Evolutionary conservation across 495 filamentous ascomycete genomes (phyloP).

Genomic region (Penicillium fimorum): DNA sequence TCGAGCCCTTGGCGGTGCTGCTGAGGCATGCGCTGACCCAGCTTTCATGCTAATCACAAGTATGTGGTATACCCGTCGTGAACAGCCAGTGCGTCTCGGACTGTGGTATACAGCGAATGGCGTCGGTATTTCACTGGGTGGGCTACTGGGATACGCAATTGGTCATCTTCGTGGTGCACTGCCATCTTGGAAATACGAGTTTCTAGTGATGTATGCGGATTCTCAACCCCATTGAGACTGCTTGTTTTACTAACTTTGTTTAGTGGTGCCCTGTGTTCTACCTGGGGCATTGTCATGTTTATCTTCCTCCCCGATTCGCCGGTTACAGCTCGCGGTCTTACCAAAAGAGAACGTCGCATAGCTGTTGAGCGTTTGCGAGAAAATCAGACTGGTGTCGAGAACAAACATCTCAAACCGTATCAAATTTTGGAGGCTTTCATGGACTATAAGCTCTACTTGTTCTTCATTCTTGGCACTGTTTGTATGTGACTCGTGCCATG

Average conservation of each 20-base stretch:
- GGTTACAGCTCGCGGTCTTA: slow-evolving; percentile 59
- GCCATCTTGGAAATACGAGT: slow-evolving; percentile 58
- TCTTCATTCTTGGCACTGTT: slow-evolving; percentile 55
- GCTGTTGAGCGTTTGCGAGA: slow-evolving; percentile 58
- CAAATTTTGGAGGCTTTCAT: slow-evolving; percentile 58
- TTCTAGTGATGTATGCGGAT: slow-evolving; percentile 44
- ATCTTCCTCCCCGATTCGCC: slow-evolving; percentile 63
- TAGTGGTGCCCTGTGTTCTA: slow-evolving; percentile 52
- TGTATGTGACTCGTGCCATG: slow-evolving; percentile 19
- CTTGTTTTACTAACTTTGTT: slow-evolving; percentile 20
- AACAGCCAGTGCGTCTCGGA: slow-evolving; percentile 59
- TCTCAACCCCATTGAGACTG: too few relatives aligned
- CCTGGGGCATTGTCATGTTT: slow-evolving; percentile 58
- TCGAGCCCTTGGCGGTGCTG: slow-evolving; percentile 51
- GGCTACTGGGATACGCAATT: slow-evolving; percentile 59
- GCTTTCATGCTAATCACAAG: slow-evolving; percentile 41
- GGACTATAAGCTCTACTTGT: slow-evolving; percentile 63
- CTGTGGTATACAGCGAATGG: slow-evolving; percentile 62
- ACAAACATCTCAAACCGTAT: slow-evolving; percentile 56
- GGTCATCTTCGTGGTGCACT: slow-evolving; percentile 53
- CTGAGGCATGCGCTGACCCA: slow-evolving; percentile 52
- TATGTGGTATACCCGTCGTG: slow-evolving; percentile 52
- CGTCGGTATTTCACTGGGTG: slow-evolving; percentile 57
- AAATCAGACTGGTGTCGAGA: slow-evolving; percentile 67
- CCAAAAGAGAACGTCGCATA: slow-evolving; percentile 53